Evolutionary conservation across 2,329 filamentous ascomycete species (phyloP), one percentile per base, ranked within the genome.

Genomic region (Orbilia oligospora): DNA sequence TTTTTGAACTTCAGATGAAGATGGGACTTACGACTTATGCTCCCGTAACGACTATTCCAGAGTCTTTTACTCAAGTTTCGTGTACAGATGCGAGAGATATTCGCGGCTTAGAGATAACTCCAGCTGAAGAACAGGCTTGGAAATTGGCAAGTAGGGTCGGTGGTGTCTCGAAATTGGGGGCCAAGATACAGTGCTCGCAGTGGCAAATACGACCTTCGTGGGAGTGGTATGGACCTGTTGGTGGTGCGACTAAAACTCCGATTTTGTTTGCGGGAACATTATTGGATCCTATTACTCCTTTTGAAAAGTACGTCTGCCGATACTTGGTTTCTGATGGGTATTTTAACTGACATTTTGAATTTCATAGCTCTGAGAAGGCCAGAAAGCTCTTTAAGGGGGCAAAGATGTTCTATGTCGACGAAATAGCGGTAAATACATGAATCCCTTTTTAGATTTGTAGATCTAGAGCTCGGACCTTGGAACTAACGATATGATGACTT

Each of bases 151-250:
- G 66, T 22, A 77, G 49, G 27, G 58, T 77, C 12, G 67, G 48
- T 0, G 73, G 58, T n/a, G 44, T 27, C n/a, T 41, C 58, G 2
- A 48, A 51, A 22, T 9, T 77, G 2, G 12, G 5, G 9, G 14
- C 5, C 3, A 68, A 55, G 41, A 67, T 77, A 16, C 6, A 22
- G 0, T 77, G 73, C 20, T 61, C 44, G 16, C 46, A 46, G 6
- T 77, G 73, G 73, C 44, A 65, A 27, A 71, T 77, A 20, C 56
- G 73, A 5, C 73, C 73, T 20, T 51, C 73, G 16, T 77, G 73
- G 73, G 67, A 77, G 44, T 77, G 73, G 73, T 71, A 67, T 41
- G 73, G 67, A 2, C 73, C 73, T 9, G 53, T 77, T 9, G 73
- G 73, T n/a, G 67, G 73, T 14, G 5, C 8, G 5, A 71, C 73